Evolutionary conservation across 495 filamentous ascomycete genomes (phyloP).

Genomic region (Friedmanniomyces endolithicus): DNA sequence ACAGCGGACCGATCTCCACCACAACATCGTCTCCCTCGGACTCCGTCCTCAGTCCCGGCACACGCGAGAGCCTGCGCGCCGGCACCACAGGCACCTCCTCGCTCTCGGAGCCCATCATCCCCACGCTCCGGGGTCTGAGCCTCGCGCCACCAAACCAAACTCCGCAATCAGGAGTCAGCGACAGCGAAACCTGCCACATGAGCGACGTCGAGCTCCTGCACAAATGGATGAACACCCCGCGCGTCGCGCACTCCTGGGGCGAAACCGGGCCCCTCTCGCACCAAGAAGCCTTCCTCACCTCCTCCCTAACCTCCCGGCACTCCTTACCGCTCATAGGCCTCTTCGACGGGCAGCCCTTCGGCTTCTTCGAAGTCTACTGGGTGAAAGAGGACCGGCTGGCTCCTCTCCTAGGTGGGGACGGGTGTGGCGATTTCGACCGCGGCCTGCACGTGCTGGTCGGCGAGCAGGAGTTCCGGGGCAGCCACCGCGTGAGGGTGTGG

Average conservation of each 20-base stretch:
- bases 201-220: slow-evolving; percentile 65
- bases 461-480: slow-evolving; percentile 80
- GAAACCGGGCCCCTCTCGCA: slow-evolving; percentile 46
- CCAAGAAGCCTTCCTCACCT: slow-evolving; percentile 58
- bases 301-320: slow-evolving; percentile 51
- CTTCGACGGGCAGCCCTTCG: slow-evolving; percentile 93
- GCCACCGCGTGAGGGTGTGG: slow-evolving; percentile 64
- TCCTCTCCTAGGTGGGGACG: slow-evolving; percentile 43
- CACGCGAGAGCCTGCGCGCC: slow-evolving; percentile 3
- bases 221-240: slow-evolving; percentile 79
- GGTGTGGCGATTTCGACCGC: slow-evolving; percentile 57
- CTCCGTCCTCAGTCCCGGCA: slow-evolving; percentile 10
- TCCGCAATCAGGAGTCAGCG: too few relatives aligned
- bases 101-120: slow-evolving; percentile 21
- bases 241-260: slow-evolving; percentile 75
- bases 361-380: slow-evolving; percentile 98
- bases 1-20: slow-evolving; percentile 39
- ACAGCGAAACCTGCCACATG: slow-evolving; percentile 25
- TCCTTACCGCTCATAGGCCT: slow-evolving; percentile 84
- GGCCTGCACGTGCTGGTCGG: slow-evolving; percentile 82
- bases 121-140: background rate
- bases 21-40: slow-evolving; percentile 1
- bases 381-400: slow-evolving; percentile 83
- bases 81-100: background rate
- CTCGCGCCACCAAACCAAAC: background rate